These are phyloP conservation scores for Leishmania turanica DNA, from an alignment of 208 protist species.

Conservation along the genomic window DNA sequence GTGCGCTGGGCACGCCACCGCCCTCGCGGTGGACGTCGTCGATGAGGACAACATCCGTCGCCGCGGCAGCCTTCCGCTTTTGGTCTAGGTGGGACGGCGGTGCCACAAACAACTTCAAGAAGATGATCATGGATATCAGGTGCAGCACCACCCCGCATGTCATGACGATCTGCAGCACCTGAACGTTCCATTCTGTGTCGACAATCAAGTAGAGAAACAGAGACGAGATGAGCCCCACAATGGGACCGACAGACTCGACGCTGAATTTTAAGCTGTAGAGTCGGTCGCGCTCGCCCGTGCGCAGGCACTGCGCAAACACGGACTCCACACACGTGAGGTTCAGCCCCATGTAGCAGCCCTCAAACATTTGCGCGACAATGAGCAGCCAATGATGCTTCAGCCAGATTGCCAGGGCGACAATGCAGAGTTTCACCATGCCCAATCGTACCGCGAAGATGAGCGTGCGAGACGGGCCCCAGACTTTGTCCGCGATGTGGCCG, in stretches of 20 bases:
- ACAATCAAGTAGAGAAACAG: conserved; percentile 51
- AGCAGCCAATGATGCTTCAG: conserved; percentile 35
- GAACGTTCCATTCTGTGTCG: conserved; percentile 51
- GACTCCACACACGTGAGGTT: conserved; percentile 68
- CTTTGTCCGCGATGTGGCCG: conserved; percentile 58
- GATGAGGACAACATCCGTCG: not conserved
- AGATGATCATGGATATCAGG: conserved; percentile 52
- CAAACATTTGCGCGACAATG: conserved; percentile 55
- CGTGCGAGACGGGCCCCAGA: conserved; percentile 56
- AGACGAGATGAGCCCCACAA: conserved; percentile 51
- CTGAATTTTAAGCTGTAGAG: conserved; percentile 79
- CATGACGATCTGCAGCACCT: conserved; percentile 58
- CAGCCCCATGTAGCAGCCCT: conserved; percentile 69
- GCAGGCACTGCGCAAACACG: conserved; percentile 71
- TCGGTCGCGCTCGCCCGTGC: conserved; percentile 56
- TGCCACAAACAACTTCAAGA: conserved; percentile 48
- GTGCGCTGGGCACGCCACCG: not conserved
- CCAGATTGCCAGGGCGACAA: conserved; percentile 47
- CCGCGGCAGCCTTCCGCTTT: not conserved
- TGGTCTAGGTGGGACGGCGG: conserved; percentile 43
- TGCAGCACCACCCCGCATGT: conserved; percentile 52
- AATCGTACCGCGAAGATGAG: conserved; percentile 50
- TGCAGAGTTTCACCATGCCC: conserved; percentile 45
- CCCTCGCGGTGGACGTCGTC: not conserved
- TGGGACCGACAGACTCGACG: conserved; percentile 57